Evolutionary conservation across 495 filamentous ascomycete genomes (phyloP).

Genomic region (Sordaria brevicollis): DNA sequence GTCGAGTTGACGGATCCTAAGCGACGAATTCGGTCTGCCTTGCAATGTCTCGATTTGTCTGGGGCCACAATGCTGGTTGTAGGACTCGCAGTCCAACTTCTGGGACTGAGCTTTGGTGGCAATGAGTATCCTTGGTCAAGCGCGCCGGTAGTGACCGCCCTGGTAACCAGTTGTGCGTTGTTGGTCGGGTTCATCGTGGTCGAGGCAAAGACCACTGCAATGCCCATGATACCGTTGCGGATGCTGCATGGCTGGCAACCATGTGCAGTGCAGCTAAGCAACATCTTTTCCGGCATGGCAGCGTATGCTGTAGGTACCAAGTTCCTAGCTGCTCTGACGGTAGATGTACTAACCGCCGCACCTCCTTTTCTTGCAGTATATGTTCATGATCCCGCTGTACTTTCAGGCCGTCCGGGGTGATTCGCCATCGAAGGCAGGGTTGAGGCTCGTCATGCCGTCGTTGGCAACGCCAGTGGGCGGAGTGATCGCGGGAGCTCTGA

Average conservation of each 20-base stretch:
- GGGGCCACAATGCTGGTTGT: conserved; percentile 45
- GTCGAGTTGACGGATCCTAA: conserved; percentile 6
- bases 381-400: conserved; percentile 55
- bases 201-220: conserved; percentile 47
- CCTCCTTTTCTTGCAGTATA: conserved; percentile 34
- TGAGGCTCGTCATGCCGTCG: conserved; percentile 49
- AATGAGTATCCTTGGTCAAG: conserved; percentile 52
- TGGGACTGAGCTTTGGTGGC: conserved; percentile 50
- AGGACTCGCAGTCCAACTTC: conserved; percentile 44
- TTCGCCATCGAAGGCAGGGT: conserved; percentile 47
- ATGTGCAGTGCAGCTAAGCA: conserved; percentile 45
- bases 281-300: conserved; percentile 52
- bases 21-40: conserved; percentile 26
- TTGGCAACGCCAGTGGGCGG: conserved; percentile 51
- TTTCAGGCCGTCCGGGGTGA: conserved; percentile 56
- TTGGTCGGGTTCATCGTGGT: conserved; percentile 41
- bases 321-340: neutral
- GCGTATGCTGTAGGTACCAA: conserved; percentile 44
- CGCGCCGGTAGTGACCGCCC: conserved; percentile 36
- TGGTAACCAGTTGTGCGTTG: conserved; percentile 41
- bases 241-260: conserved; percentile 46
- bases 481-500: conserved; percentile 48
- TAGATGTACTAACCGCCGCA: neutral
- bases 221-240: conserved; percentile 51
- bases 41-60: conserved; percentile 46